Conservation (phyloP, 129 eudicot genomes). For the Saussurea involucrata region DNA sequence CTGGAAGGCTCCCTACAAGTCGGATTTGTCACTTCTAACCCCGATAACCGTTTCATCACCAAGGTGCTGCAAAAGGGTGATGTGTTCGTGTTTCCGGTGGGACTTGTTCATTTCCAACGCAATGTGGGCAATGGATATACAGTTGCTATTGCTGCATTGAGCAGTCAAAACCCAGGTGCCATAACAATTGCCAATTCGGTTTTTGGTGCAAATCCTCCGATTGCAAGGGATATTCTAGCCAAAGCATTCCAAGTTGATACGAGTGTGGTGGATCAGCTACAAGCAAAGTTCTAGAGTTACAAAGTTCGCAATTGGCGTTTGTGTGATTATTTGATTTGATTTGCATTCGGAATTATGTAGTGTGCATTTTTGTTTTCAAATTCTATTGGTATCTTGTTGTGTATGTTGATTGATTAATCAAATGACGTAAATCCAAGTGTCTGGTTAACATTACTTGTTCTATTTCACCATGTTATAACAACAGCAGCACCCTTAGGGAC, state of each 20-base stretch:
- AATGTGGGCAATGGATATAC: slow-evolving; percentile 11
- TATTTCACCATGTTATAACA: neutral
- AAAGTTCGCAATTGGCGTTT: neutral
- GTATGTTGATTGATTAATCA: neutral
- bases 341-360: neutral
- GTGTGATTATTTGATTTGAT: neutral
- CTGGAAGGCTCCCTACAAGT: neutral
- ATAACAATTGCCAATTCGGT: slow-evolving; percentile 35
- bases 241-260: slow-evolving; percentile 41
- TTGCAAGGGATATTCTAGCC: slow-evolving; percentile 31
- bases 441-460: neutral
- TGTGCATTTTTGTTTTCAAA: neutral
- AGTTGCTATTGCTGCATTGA: slow-evolving; percentile 20
- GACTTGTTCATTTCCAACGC: slow-evolving; percentile 26
- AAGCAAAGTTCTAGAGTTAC: slow-evolving; percentile 23
- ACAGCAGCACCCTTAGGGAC: neutral
- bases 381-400: neutral
- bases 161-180: slow-evolving; percentile 49
- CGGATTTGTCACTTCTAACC: neutral
- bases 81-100: slow-evolving; percentile 26
- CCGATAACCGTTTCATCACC: neutral
- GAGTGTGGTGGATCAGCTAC: slow-evolving; percentile 21
- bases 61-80: slow-evolving; percentile 18
- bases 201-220: slow-evolving; percentile 42
- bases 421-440: neutral